A percentile compares a stretch with the other conserved stretches of the same genome.
Conservation (phyloP, 768 basidiomycete genomes). For the Boletus insuetus region DNA sequence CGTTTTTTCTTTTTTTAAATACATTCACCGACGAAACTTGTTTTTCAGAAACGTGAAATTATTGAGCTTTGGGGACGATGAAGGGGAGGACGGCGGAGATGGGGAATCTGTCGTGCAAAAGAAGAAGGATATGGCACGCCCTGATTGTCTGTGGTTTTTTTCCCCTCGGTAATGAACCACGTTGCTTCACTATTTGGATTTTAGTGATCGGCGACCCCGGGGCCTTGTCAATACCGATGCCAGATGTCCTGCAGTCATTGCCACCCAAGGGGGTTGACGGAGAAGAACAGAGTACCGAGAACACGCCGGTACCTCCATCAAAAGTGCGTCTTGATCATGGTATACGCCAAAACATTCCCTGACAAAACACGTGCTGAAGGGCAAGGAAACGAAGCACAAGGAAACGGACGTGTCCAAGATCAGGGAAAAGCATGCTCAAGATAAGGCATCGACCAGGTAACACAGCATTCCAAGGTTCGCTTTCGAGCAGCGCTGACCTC, state of each 20-base stretch:
- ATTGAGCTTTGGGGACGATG: constrained; percentile 82
- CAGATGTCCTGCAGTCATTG: constrained; percentile 5
- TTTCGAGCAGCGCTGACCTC: background rate
- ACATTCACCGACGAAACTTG: background rate
- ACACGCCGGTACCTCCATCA: background rate
- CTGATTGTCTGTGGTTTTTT: constrained; percentile 62
- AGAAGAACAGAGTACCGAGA: constrained; percentile 4
- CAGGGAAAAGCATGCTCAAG: constrained; percentile 70
- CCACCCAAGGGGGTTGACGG: background rate
- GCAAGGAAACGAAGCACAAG: constrained; percentile 23
- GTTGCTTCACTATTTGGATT: constrained; percentile 1
- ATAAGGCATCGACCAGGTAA: constrained; percentile 63
- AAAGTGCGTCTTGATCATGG: constrained; percentile 15
- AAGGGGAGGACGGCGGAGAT: constrained; percentile 56
- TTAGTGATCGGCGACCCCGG: constrained; percentile 24
- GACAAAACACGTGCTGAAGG: background rate
- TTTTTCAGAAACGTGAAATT: constrained; percentile 76
- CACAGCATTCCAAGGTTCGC: background rate
- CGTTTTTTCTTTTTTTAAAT: background rate
- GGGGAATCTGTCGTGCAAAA: constrained; percentile 52
- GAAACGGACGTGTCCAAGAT: constrained; percentile 62
- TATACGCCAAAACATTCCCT: background rate
- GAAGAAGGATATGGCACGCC: constrained; percentile 81
- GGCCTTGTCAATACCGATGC: constrained; percentile 4
- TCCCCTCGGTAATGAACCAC: background rate